Evolutionary conservation across 2,329 filamentous ascomycete species (phyloP).

Genomic region (Fonsecaea pedrosoi): DNA sequence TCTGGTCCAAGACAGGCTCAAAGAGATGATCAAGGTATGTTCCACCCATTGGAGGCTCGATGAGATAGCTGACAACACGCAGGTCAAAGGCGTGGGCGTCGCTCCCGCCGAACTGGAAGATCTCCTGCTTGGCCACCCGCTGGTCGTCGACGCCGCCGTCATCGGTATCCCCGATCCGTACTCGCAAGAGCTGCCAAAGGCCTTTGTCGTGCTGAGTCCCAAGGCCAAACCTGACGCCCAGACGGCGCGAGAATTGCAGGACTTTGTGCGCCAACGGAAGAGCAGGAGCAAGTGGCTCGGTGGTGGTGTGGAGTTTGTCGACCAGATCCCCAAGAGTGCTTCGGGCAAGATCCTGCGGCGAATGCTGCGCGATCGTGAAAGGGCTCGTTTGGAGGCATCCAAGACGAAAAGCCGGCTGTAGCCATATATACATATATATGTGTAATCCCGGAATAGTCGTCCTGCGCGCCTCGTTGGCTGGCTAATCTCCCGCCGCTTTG

Average conservation of each 20-base stretch:
- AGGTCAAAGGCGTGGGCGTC: slow-evolving; percentile 69
- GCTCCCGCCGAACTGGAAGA: slow-evolving; percentile 70
- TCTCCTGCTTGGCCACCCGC: slow-evolving; percentile 62
- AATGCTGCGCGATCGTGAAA: slow-evolving; percentile 43
- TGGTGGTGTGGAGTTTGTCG: slow-evolving; percentile 45
- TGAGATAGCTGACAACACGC: slow-evolving; percentile 67
- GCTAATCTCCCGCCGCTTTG: too few relatives aligned
- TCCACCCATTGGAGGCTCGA: neutral
- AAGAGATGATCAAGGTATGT: slow-evolving; percentile 38
- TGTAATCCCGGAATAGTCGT: neutral
- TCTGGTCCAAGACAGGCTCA: slow-evolving; percentile 34
- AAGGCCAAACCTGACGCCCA: slow-evolving; percentile 31
- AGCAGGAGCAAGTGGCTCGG: slow-evolving; percentile 57
- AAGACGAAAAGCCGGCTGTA: neutral
- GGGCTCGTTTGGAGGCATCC: neutral
- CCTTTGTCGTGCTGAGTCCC: slow-evolving; percentile 58
- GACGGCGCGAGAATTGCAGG: slow-evolving; percentile 53
- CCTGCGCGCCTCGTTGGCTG: too few relatives aligned
- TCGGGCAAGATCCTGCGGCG: slow-evolving; percentile 48
- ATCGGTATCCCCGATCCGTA: slow-evolving; percentile 62
- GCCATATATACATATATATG: neutral
- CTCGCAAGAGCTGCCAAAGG: slow-evolving; percentile 63
- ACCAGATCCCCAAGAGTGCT: slow-evolving; percentile 45
- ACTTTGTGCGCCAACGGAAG: slow-evolving; percentile 70
- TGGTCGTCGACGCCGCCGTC: slow-evolving; percentile 65